Conservation (phyloP, 2,329 filamentous ascomycete species). For the Fusarium papillatum region DNA sequence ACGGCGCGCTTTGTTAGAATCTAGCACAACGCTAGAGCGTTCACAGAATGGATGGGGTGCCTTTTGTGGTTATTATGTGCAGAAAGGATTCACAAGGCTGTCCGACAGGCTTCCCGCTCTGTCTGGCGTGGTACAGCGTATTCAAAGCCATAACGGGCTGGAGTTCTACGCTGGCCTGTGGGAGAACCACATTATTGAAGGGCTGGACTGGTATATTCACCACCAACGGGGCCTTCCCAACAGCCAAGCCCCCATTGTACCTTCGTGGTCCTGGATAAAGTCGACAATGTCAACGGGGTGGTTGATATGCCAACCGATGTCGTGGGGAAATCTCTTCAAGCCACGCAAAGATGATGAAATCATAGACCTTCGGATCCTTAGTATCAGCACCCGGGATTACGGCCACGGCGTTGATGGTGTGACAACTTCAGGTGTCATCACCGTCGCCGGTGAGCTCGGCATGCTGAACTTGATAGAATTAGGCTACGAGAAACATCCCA, state of each 20-base stretch:
- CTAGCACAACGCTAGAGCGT: not conserved
- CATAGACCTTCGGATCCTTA: no score
- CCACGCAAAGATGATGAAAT: not conserved
- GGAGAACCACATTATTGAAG: not conserved
- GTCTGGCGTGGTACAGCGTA: not conserved
- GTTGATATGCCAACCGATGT: no score
- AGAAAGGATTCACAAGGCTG: not conserved
- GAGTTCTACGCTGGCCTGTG: not conserved
- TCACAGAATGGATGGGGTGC: not conserved
- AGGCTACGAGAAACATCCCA: not conserved
- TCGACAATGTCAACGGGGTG: no score
- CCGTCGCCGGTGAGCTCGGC: not conserved
- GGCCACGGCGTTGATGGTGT: not conserved
- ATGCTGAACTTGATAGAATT: not conserved
- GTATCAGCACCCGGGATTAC: no score
- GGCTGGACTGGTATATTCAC: not conserved
- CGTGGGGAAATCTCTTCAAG: not conserved
- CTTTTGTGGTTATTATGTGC: not conserved
- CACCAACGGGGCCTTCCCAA: no score
- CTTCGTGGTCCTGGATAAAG: no score
- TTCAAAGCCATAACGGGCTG: not conserved
- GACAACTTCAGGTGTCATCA: not conserved
- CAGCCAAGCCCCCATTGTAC: no score
- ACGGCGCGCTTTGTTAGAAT: not conserved
- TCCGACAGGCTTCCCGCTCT: not conserved